These are phyloP conservation scores for Phytophthora brassicae DNA, from an alignment of 352 stramenopile genomes.

Conservation along the genomic window DNA sequence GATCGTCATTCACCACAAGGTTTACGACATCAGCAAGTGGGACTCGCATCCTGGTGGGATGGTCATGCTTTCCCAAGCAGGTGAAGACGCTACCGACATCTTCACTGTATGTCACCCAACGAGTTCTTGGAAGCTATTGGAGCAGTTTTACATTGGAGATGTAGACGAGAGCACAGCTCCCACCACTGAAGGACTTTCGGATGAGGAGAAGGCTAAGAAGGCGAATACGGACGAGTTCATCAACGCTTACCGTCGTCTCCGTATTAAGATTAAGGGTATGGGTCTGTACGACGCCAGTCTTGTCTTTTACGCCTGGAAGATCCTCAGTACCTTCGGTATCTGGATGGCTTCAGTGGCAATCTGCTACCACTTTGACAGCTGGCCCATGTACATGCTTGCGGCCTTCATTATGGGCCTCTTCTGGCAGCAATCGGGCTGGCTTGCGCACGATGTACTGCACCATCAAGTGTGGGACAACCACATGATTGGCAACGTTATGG, in stretches of 20 bases:
- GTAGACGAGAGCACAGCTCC: constrained; percentile 79
- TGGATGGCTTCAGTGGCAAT: constrained; percentile 85
- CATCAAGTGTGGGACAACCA: constrained; percentile 97
- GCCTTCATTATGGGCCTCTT: constrained; percentile 95
- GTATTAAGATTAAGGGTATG: constrained; percentile 93
- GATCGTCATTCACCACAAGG: constrained; percentile 92
- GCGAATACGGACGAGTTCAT: constrained; percentile 93
- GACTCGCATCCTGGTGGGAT: constrained; percentile 84
- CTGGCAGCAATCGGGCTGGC: constrained; percentile 98
- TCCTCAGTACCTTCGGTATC: constrained; percentile 91
- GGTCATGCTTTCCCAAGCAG: constrained; percentile 97
- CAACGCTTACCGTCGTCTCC: constrained; percentile 94
- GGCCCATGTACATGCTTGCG: constrained; percentile 89
- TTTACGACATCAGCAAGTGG: constrained; percentile 90
- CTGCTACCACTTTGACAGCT: constrained; percentile 82
- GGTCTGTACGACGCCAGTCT: constrained; percentile 93
- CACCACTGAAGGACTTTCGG: constrained; percentile 32
- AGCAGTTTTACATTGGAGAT: constrained; percentile 97
- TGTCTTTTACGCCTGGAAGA: constrained; percentile 96
- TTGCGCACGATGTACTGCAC: constrained; percentile 97
- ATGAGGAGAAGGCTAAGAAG: constrained; percentile 47
- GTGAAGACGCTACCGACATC: constrained; percentile 98
- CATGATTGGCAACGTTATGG: constrained; percentile 91
- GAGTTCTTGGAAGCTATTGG: constrained; percentile 92
- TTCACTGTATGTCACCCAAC: constrained; percentile 98